Evolutionary conservation across 2,329 filamentous ascomycete species (phyloP), one percentile per base, ranked within the genome.

Genomic region (Bipolaris oryzae): DNA sequence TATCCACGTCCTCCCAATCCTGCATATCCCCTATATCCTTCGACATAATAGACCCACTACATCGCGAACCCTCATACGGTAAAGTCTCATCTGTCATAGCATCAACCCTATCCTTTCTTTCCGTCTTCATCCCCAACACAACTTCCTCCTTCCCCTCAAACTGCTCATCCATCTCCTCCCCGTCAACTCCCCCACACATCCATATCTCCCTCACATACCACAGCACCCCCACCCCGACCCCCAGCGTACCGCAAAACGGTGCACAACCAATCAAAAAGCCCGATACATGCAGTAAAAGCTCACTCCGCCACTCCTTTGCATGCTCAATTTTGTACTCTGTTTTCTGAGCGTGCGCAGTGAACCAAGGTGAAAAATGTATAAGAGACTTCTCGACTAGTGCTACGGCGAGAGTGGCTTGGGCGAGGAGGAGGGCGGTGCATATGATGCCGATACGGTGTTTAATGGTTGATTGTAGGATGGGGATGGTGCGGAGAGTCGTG

Each of bases 71-170:
- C 7, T 15, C 21, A n/a, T 3, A 7, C 15, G 13, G 13, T 23
- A 23, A 28, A n/a, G 23, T 7, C 31, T n/a, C 9, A 46, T 11
- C 43, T 13, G 20, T 3, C 35, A 21, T 20, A 1, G 28, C 42
- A 21, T 16, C 23, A 7, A 38, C 44, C 16, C 4, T 23, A 5
- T 38, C 34, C 5, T 13, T 39, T 25, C n/a, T 35, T 13, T 33
- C 37, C 43, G 21, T 33, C n/a, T 28, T 35, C 25, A 10, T 21
- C 11, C 33, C 34, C 34, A 43, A 37, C n/a, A 52, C 34, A 4
- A 20, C 53, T n/a, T 57, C 62, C 15, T 60, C 60, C 38, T 49
- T 56, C 2, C 54, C 39, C 2, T 49, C 57, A 6, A 38, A 33
- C 33, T 39, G 35, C 13, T 42, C 38, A 10, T 28, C 25, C 43